phyloP scores from a whole-genome alignment of 257 asterid species.

The Scutellaria baicalensis region DNA sequence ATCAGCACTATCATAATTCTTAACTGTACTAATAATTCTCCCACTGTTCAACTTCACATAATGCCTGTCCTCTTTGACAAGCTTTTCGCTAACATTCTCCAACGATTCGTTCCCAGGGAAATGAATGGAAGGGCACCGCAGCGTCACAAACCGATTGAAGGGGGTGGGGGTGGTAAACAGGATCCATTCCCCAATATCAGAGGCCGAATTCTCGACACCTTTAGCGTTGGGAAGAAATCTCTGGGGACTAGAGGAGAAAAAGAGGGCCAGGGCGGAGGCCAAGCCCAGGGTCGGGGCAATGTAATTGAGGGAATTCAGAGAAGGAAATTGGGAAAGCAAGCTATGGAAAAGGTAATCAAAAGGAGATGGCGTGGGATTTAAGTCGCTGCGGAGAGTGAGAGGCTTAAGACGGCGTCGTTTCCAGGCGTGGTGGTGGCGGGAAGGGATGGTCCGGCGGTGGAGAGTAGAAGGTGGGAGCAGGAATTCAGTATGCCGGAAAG shows the following conservation, averaged over 20 bases:
- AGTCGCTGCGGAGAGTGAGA: conserved; percentile 18
- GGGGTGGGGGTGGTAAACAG: conserved; percentile 83
- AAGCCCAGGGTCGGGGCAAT: conserved; percentile 67
- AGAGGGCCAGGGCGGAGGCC: conserved; percentile 61
- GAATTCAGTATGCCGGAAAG: conserved; percentile 15
- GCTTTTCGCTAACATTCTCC: conserved; percentile 64
- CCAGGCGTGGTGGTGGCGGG: conserved; percentile 45
- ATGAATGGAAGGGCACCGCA: conserved; percentile 79
- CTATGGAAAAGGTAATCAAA: conserved; percentile 40
- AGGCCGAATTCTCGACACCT: not conserved
- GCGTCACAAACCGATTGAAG: conserved; percentile 75
- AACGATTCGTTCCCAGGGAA: conserved; percentile 53
- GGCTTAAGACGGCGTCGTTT: conserved; percentile 57
- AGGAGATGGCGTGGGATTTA: conserved; percentile 28
- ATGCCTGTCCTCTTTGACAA: conserved; percentile 69
- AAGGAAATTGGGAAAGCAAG: conserved; percentile 49
- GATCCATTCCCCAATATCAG: conserved; percentile 72
- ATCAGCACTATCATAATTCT: conserved; percentile 27
- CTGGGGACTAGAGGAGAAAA: conserved; percentile 26
- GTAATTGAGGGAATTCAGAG: conserved; percentile 34
- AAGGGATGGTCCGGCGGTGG: conserved; percentile 18
- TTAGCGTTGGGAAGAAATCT: conserved; percentile 13
- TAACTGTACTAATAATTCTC: conserved; percentile 31
- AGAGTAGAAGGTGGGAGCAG: conserved; percentile 19
- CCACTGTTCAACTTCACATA: conserved; percentile 64